These are phyloP conservation scores for Bolboschoenoplectus hybrid DNA, from an alignment of 202 grass and related monocot species.

Conservation along the genomic window DNA sequence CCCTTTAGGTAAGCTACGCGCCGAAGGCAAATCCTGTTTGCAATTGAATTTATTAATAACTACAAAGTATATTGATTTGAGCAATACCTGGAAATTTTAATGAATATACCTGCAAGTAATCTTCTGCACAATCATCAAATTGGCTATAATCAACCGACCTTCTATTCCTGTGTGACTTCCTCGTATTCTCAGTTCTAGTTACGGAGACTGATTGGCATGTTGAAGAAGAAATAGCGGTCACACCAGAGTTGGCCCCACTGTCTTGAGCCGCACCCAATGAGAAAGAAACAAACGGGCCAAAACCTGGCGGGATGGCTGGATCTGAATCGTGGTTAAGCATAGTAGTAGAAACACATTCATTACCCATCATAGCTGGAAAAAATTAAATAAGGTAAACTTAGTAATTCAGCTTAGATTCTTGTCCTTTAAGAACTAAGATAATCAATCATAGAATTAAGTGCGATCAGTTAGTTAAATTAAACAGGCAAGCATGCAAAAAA, in stretches of 20 bases:
- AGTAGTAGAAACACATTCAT: slow-evolving; percentile 52
- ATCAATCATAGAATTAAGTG: background rate
- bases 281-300: slow-evolving; percentile 58
- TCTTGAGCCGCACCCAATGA: slow-evolving; percentile 47
- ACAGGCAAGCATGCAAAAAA: background rate
- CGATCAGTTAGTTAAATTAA: background rate
- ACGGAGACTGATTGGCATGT: slow-evolving; percentile 39
- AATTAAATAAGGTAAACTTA: slow-evolving; percentile 6
- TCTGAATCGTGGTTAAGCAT: slow-evolving; percentile 62
- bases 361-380: slow-evolving; percentile 60
- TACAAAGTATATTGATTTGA: slow-evolving; percentile 20
- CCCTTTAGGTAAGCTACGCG: slow-evolving; percentile 68
- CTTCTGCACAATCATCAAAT: slow-evolving; percentile 64
- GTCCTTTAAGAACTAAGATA: background rate
- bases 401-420: slow-evolving; percentile 19
- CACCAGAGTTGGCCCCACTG: slow-evolving; percentile 32
- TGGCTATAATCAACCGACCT: slow-evolving; percentile 72
- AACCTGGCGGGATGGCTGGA: slow-evolving; percentile 78
- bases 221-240: slow-evolving; percentile 36
- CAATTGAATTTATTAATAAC: slow-evolving; percentile 23
- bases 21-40: slow-evolving; percentile 51
- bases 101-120: slow-evolving; percentile 53
- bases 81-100: background rate
- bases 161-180: slow-evolving; percentile 72
- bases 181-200: slow-evolving; percentile 46